A percentile compares a stretch with the other conserved stretches of the same genome.
phyloP scores from a whole-genome alignment of 306 rosid genomes.

The Vigna angularis region DNA sequence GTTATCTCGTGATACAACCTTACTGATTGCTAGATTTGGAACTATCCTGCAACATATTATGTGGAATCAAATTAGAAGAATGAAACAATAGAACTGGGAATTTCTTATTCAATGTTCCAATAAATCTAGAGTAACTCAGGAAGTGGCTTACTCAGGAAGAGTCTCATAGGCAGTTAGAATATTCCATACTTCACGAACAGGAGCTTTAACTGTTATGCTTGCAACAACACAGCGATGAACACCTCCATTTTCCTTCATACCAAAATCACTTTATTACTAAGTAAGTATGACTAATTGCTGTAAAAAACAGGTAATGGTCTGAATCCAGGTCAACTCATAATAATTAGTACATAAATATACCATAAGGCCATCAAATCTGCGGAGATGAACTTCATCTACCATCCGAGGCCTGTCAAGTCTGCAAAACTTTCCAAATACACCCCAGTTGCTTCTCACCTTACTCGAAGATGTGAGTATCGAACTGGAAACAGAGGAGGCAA shows the following conservation, averaged over 20 bases:
- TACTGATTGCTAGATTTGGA: conserved; percentile 87
- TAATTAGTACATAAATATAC: conserved; percentile 51
- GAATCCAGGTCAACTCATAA: conserved; percentile 30
- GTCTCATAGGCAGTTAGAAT: conserved; percentile 77
- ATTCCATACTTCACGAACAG: conserved; percentile 79
- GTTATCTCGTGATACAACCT: conserved; percentile 80
- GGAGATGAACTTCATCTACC: conserved; percentile 96
- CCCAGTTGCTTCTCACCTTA: conserved; percentile 67
- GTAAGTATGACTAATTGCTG: background rate
- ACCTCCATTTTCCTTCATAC: conserved; percentile 88
- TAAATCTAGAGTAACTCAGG: background rate
- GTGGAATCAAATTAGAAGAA: conserved; percentile 26
- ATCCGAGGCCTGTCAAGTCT: conserved; percentile 71
- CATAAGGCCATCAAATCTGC: conserved; percentile 89
- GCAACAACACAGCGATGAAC: conserved; percentile 92
- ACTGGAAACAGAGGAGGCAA: conserved; percentile 51
- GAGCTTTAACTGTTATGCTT: conserved; percentile 91
- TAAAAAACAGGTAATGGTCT: background rate
- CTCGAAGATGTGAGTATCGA: conserved; percentile 53
- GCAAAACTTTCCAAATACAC: conserved; percentile 80
- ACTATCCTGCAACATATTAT: conserved; percentile 65
- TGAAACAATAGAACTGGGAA: conserved; percentile 10
- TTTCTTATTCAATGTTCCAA: background rate
- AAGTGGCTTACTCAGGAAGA: conserved; percentile 77
- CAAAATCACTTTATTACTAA: conserved; percentile 47